Evolutionary conservation across 2,329 filamentous ascomycete genomes (phyloP).

Genomic region (Cladosporium sp.): DNA sequence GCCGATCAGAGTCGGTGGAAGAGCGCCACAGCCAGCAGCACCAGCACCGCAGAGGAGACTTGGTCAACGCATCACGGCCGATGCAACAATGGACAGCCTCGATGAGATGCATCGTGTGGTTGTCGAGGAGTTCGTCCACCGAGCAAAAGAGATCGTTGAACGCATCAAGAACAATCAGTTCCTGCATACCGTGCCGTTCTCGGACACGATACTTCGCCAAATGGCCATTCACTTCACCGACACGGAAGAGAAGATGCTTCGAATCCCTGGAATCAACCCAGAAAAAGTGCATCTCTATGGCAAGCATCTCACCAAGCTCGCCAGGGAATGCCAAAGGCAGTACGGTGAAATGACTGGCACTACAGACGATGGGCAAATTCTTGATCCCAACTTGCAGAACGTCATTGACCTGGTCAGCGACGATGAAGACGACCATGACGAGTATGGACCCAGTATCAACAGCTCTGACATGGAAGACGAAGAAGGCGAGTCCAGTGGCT

Average conservation of each 20-base stretch:
- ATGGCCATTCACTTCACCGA: slow-evolving; percentile 69
- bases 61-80: slow-evolving; percentile 56
- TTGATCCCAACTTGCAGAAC: slow-evolving; percentile 47
- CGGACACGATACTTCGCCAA: slow-evolving; percentile 62
- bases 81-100: slow-evolving; percentile 51
- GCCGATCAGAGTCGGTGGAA: slow-evolving; percentile 38
- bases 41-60: slow-evolving; percentile 31
- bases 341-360: slow-evolving; percentile 38
- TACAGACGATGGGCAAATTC: slow-evolving; percentile 36
- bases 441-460: slow-evolving; percentile 40
- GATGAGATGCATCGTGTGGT: slow-evolving; percentile 58
- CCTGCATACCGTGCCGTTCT: slow-evolving; percentile 58
- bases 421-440: slow-evolving; percentile 37
- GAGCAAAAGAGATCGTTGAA: slow-evolving; percentile 58
- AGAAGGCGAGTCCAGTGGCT: slow-evolving; percentile 22
- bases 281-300: slow-evolving; percentile 62
- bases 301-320: slow-evolving; percentile 54
- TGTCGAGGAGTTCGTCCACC: slow-evolving; percentile 59
- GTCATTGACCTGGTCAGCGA: slow-evolving; percentile 45
- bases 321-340: slow-evolving; percentile 39
- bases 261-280: slow-evolving; percentile 58
- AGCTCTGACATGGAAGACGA: slow-evolving; percentile 40
- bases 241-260: slow-evolving; percentile 56
- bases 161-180: slow-evolving; percentile 56
- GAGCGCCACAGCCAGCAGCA: slow-evolving; percentile 13